phyloP scores from a whole-genome alignment of 1,284 basidiomycete genomes.

The Sporisorium graminicola region DNA sequence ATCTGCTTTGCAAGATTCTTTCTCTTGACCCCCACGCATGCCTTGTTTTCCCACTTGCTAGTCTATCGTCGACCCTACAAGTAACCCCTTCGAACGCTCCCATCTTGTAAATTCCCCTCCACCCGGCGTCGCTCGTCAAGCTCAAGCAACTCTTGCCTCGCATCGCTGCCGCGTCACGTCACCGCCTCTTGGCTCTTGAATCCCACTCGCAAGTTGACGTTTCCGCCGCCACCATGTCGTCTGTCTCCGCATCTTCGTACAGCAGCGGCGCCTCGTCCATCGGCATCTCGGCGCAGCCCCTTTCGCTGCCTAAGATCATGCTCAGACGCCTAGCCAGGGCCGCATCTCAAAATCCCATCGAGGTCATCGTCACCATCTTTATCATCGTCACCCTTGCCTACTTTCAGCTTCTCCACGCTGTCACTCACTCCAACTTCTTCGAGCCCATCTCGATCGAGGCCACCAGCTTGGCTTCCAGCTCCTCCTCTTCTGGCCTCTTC shows the following conservation, averaged over 20 bases:
- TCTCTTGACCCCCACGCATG: not conserved
- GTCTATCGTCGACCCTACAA: constrained; percentile 6
- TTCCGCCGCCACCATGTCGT: constrained; percentile 29
- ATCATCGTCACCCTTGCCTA: constrained; percentile 89
- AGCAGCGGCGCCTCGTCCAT: constrained; percentile 47
- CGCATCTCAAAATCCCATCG: constrained; percentile 73
- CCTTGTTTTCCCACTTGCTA: not conserved
- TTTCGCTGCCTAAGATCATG: constrained; percentile 54
- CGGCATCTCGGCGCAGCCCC: constrained; percentile 34
- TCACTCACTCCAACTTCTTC: constrained; percentile 76
- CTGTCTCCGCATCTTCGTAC: constrained; percentile 37
- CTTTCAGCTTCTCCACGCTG: constrained; percentile 87
- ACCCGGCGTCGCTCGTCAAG: not conserved
- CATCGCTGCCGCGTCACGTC: too few relatives aligned
- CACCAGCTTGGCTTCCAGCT: constrained; percentile 49
- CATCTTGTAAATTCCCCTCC: constrained; percentile 7
- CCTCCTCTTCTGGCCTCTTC: constrained; percentile 49
- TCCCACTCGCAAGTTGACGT: constrained; percentile 2
- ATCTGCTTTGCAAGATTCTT: not conserved
- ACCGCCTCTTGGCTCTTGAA: not conserved
- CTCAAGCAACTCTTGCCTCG: not conserved
- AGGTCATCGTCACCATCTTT: constrained; percentile 88
- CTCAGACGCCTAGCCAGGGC: constrained; percentile 46
- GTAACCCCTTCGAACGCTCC: not conserved
- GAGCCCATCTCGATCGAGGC: constrained; percentile 59